A percentile compares a stretch with the other conserved stretches of the same genome.
Conservation (phyloP, 2,329 filamentous ascomycete genomes). For the Alternaria sp. region DNA sequence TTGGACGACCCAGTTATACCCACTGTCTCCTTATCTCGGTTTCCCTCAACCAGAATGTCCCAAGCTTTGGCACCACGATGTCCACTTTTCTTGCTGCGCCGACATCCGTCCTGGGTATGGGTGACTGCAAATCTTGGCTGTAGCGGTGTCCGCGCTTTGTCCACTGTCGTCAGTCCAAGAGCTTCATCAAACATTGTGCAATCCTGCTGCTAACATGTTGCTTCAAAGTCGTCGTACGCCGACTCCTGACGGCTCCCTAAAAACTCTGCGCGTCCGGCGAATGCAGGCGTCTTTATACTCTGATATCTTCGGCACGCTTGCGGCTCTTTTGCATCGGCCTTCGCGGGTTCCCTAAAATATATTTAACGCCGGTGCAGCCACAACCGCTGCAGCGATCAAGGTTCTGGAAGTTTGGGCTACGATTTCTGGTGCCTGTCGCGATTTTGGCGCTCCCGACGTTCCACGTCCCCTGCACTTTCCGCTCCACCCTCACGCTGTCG, state of each 20-base stretch:
- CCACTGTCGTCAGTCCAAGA: conserved; percentile 31
- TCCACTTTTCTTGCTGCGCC: conserved; percentile 41
- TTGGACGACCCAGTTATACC: conserved; percentile 43
- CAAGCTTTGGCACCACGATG: conserved; percentile 27
- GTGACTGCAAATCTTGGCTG: conserved; percentile 31
- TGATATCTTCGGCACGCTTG: conserved; percentile 15
- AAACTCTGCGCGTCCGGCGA: conserved; percentile 18
- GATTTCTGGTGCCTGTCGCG: conserved; percentile 19
- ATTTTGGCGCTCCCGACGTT: conserved; percentile 28
- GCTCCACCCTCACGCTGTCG: conserved; percentile 34
- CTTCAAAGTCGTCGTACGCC: conserved; percentile 8
- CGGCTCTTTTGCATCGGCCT: conserved; percentile 14
- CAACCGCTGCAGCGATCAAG: conserved; percentile 30
- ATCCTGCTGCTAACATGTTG: conserved; percentile 1
- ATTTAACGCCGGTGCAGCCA: conserved; percentile 29
- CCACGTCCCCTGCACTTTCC: conserved; percentile 25
- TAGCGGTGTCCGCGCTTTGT: conserved; percentile 22
- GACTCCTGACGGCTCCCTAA: not conserved
- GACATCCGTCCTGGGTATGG: conserved; percentile 25
- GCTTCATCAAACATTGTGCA: conserved; percentile 9
- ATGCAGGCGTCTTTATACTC: conserved; percentile 15
- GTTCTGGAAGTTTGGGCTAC: conserved; percentile 21
- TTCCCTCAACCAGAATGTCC: conserved; percentile 35
- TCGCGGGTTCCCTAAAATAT: conserved; percentile 26
- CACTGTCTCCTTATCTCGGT: conserved; percentile 44